Evolutionary conservation across 495 filamentous ascomycete genomes (phyloP).

Genomic region (Parmelia sp.): DNA sequence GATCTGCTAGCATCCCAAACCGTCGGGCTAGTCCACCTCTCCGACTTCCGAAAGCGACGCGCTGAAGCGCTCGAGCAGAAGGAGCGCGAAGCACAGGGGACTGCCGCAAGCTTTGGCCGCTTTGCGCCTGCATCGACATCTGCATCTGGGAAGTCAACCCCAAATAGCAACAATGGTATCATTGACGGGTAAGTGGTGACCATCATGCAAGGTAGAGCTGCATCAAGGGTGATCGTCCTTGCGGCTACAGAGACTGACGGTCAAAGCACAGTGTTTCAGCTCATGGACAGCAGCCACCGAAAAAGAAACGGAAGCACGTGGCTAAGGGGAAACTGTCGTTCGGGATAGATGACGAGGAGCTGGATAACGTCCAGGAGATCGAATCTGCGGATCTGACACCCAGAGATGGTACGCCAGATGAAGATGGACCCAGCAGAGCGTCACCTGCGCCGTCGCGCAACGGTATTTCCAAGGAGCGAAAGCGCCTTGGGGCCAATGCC

Average conservation of each 20-base stretch:
- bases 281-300: constrained; percentile 44
- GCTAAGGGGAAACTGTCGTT: constrained; percentile 67
- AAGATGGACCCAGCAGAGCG: constrained; percentile 34
- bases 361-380: constrained; percentile 28
- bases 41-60: constrained; percentile 94
- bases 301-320: constrained; percentile 62
- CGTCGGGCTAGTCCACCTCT: constrained; percentile 84
- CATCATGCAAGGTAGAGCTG: constrained; percentile 1
- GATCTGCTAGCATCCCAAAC: constrained; percentile 89
- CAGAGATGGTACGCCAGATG: constrained; percentile 12
- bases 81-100: constrained; percentile 68
- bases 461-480: constrained; percentile 37
- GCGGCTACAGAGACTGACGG: constrained; percentile 32
- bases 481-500: constrained; percentile 57
- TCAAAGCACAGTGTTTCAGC: constrained; percentile 38
- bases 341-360: constrained; percentile 51
- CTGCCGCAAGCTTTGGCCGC: constrained; percentile 47
- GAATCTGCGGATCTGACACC: constrained; percentile 14
- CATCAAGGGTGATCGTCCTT: neutral
- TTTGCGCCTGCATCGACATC: constrained; percentile 40
- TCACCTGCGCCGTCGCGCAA: constrained; percentile 34
- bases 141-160: constrained; percentile 47
- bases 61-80: constrained; percentile 91
- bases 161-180: constrained; percentile 48
- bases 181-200: constrained; percentile 45